Evolutionary conservation across 2,329 filamentous ascomycete genomes (phyloP).

Genomic region (Phyllosticta citriasiana): DNA sequence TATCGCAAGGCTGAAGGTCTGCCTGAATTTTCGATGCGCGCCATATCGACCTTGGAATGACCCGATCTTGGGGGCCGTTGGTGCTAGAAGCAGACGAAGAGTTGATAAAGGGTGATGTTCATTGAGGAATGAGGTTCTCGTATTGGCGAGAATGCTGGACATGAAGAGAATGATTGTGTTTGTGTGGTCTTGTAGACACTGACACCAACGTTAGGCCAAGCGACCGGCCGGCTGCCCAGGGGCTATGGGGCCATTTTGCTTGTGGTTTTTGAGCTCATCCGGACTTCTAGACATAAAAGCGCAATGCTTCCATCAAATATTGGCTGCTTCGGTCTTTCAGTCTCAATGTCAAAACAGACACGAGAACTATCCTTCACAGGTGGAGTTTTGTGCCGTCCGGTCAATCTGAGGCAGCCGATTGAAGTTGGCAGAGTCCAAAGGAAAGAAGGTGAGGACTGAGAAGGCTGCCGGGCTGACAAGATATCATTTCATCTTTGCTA

Average conservation of each 20-base stretch:
- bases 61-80: too few species aligned
- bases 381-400: too few species aligned
- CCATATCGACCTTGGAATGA: background rate
- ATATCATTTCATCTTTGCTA: background rate
- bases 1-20: background rate
- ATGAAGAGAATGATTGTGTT: background rate
- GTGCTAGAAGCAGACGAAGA: too few species aligned
- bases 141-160: background rate
- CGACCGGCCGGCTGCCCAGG: too few species aligned
- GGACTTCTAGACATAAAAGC: background rate
- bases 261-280: background rate
- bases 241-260: too few species aligned
- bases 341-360: too few species aligned
- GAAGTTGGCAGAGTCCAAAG: background rate
- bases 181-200: background rate
- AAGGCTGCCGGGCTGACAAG: background rate
- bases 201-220: background rate
- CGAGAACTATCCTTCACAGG: too few species aligned
- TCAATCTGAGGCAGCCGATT: background rate
- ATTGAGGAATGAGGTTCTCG: background rate
- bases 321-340: too few species aligned
- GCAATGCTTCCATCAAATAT: too few species aligned
- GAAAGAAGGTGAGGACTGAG: background rate
- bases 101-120: background rate
- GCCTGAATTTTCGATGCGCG: background rate